Percentiles rank a stretch among this genome's conserved stretches.
Evolutionary conservation across 176 grass and related monocot genomes (phyloP).

Genomic region (Cenchrus fungigraminus): DNA sequence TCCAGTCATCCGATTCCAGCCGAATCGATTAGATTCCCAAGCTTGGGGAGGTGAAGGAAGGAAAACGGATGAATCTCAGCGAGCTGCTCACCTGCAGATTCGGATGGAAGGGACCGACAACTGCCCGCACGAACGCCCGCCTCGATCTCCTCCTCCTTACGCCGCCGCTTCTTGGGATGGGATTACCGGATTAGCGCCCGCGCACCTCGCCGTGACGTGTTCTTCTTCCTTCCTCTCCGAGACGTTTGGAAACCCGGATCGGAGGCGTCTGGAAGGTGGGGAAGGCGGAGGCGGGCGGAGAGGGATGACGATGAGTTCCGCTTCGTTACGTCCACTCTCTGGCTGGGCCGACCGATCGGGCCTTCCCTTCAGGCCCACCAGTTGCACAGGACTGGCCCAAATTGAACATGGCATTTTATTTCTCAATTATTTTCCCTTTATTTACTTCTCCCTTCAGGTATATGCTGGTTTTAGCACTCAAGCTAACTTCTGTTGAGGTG

Average conservation of each 20-base stretch:
- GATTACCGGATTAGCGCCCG: not conserved
- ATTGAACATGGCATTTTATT: too few species aligned
- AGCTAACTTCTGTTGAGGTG: too few species aligned
- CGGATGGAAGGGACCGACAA: not conserved
- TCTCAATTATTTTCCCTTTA: too few species aligned
- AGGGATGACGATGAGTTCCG: not conserved
- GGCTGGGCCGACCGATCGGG: not conserved
- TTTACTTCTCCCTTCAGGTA: too few species aligned
- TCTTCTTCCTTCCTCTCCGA: not conserved
- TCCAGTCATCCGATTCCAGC: not conserved
- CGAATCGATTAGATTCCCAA: not conserved
- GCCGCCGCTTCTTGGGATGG: not conserved
- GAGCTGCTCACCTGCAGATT: slow-evolving; percentile 25
- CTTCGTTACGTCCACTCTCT: not conserved
- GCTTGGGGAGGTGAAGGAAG: not conserved
- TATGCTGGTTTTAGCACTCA: too few species aligned
- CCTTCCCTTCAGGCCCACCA: not conserved
- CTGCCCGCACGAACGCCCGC: not conserved
- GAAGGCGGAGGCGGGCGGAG: not conserved
- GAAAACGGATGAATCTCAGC: not conserved
- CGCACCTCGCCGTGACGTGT: not conserved
- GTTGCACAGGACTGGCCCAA: not conserved
- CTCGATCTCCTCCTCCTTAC: not conserved
- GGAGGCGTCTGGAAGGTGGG: slow-evolving; percentile 16
- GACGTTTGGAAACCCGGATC: slow-evolving; percentile 1